Evolutionary conservation across 192 early-diverging fungal species (phyloP).

Genomic region (Umbelopsis ramanniana): DNA sequence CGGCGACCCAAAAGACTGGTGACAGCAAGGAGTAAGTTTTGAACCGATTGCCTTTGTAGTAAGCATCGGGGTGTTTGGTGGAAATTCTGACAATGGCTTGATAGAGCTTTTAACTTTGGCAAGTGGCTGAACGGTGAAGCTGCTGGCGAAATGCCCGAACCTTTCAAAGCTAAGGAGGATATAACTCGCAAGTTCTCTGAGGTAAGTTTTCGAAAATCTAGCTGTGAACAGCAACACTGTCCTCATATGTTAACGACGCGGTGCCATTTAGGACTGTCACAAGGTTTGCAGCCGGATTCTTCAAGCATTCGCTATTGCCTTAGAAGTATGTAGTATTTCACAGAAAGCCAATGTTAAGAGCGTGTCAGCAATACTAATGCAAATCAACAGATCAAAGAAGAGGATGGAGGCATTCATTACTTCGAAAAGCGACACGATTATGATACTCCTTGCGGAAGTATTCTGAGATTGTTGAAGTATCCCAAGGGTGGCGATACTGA

Average conservation of each 20-base stretch:
- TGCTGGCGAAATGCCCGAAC: constrained; percentile 38
- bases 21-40: constrained; percentile 67
- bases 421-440: constrained; percentile 56
- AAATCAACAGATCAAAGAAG: constrained; percentile 48
- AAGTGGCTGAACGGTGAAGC: constrained; percentile 49
- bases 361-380: neutral
- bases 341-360: neutral
- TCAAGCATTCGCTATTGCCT: constrained; percentile 63
- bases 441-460: constrained; percentile 47
- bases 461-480: constrained; percentile 66
- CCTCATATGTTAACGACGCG: neutral
- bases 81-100: neutral
- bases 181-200: constrained; percentile 42
- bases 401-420: constrained; percentile 55
- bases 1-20: constrained; percentile 49
- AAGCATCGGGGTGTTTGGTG: neutral
- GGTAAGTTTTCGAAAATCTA: constrained; percentile 30
- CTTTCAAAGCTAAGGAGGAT: constrained; percentile 33
- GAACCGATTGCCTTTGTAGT: neutral
- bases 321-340: constrained; percentile 33
- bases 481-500: constrained; percentile 46
- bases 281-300: constrained; percentile 51
- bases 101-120: constrained; percentile 60
- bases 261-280: constrained; percentile 47
- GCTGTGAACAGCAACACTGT: neutral